Conservation (phyloP, 495 filamentous ascomycete species). For the Lineolata rhizophorae region DNA sequence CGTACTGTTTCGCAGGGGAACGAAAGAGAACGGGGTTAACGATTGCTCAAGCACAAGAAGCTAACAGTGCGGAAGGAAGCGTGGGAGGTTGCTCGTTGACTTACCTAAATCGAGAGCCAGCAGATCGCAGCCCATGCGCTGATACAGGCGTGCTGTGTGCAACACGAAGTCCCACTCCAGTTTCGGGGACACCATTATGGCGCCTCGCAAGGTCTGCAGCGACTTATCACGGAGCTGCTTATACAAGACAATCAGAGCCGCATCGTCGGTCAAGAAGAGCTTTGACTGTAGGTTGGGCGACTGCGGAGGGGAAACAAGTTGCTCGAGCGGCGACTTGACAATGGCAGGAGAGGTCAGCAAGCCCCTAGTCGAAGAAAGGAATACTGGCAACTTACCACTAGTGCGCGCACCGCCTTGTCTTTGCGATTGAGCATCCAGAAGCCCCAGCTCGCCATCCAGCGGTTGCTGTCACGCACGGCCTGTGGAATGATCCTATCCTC, state of each 20-base stretch:
- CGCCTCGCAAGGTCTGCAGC: conserved; percentile 64
- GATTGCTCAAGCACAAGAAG: neutral
- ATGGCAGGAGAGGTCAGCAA: no score
- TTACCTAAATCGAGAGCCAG: conserved; percentile 55
- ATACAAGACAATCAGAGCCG: conserved; percentile 70
- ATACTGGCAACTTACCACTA: conserved; percentile 30
- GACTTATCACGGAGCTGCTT: conserved; percentile 69
- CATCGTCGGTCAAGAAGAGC: conserved; percentile 74
- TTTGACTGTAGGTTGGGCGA: conserved; percentile 45
- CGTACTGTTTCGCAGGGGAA: conserved; percentile 6
- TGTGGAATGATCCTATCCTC: conserved; percentile 59
- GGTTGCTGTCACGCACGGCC: conserved; percentile 60
- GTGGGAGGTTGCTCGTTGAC: neutral
- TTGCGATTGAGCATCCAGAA: conserved; percentile 76
- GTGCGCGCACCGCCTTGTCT: conserved; percentile 69
- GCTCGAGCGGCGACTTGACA: conserved; percentile 65
- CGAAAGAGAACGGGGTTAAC: neutral
- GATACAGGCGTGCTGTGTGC: conserved; percentile 71
- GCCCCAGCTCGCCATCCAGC: conserved; percentile 91
- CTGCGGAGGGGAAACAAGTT: conserved; percentile 36
- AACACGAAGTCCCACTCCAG: conserved; percentile 81
- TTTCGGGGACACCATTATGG: conserved; percentile 53
- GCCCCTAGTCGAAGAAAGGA: neutral
- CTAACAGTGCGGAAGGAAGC: no score
- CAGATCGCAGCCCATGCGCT: conserved; percentile 91